A percentile compares a stretch with the other conserved stretches of the same genome.
Conservation (phyloP, 306 rosid species). For the Gynostemma pentaphyllum region DNA sequence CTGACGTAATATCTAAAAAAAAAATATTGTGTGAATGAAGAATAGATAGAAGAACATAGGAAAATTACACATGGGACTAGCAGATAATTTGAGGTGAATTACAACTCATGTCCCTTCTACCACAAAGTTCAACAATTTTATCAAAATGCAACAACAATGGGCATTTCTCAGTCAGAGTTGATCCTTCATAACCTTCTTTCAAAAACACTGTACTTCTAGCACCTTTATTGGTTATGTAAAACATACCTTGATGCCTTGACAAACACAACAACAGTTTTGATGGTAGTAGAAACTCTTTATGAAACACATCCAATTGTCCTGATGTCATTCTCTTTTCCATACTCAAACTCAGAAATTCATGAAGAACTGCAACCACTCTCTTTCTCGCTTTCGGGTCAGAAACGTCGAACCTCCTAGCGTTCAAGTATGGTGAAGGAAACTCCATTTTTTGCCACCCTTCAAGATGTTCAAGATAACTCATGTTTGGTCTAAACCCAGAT, state of each 20-base stretch:
- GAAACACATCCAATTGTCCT: conserved; percentile 64
- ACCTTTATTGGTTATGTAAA: conserved; percentile 87
- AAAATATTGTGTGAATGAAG: too few species aligned
- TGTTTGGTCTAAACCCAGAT: conserved; percentile 61
- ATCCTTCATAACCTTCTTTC: conserved; percentile 54
- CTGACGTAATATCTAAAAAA: too few species aligned
- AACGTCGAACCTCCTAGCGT: conserved; percentile 58
- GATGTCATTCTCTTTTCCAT: conserved; percentile 77
- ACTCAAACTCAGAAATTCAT: conserved; percentile 79
- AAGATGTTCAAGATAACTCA: conserved; percentile 46
- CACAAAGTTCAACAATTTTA: conserved; percentile 41
- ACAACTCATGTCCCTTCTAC: conserved; percentile 35
- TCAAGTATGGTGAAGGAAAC: conserved; percentile 80
- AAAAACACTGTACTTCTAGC: conserved; percentile 61
- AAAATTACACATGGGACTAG: background rate
- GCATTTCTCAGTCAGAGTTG: conserved; percentile 40
- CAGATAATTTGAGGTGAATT: background rate
- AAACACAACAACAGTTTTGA: conserved; percentile 58
- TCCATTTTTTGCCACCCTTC: conserved; percentile 78
- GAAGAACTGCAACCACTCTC: conserved; percentile 62
- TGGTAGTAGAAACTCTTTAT: conserved; percentile 62
- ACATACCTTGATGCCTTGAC: conserved; percentile 75
- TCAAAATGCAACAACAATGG: conserved; percentile 38
- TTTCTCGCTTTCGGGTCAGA: conserved; percentile 61
- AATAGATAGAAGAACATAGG: too few species aligned